Evolutionary conservation across 306 rosid species (phyloP).

Genomic region (Castanea mollissima): DNA sequence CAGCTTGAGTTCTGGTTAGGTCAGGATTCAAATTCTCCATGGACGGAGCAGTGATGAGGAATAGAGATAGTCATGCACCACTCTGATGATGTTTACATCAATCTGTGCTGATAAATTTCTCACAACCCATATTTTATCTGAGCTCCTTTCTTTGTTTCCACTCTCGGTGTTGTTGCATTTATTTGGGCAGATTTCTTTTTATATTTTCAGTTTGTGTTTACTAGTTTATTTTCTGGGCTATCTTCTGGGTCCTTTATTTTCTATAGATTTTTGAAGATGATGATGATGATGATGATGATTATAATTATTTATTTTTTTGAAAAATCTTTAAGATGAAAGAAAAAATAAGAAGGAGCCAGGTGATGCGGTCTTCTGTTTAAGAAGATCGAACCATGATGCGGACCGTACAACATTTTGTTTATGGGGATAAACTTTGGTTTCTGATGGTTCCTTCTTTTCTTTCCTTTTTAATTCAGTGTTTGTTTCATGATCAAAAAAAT

Average conservation of each 20-base stretch:
- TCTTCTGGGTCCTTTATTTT: not conserved
- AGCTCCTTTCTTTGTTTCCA: not conserved
- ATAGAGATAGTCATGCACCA: conserved; percentile 90
- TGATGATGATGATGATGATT: too few relatives aligned
- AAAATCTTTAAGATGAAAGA: too few relatives aligned
- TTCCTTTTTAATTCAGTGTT: too few relatives aligned
- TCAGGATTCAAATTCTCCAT: not conserved
- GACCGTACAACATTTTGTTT: conserved; percentile 74
- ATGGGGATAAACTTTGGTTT: conserved; percentile 73
- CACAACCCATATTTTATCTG: conserved; percentile 49
- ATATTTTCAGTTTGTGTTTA: too few relatives aligned
- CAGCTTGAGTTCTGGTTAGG: not conserved
- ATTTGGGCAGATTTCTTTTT: not conserved
- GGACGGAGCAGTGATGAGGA: conserved; percentile 63
- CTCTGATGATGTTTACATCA: conserved; percentile 53
- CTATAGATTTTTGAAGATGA: not conserved
- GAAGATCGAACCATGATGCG: conserved; percentile 80
- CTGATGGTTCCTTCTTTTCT: conserved; percentile 63
- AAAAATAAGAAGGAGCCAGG: conserved; percentile 30
- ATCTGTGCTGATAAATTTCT: conserved; percentile 76
- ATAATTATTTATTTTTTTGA: not conserved
- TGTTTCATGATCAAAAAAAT: too few relatives aligned
- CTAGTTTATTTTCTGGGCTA: not conserved
- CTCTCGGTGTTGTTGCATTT: not conserved
- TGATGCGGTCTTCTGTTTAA: conserved; percentile 53